Evolutionary conservation across 306 rosid species (phyloP), one percentile per base, ranked within the genome.

Genomic region (Lablab purpureus): DNA sequence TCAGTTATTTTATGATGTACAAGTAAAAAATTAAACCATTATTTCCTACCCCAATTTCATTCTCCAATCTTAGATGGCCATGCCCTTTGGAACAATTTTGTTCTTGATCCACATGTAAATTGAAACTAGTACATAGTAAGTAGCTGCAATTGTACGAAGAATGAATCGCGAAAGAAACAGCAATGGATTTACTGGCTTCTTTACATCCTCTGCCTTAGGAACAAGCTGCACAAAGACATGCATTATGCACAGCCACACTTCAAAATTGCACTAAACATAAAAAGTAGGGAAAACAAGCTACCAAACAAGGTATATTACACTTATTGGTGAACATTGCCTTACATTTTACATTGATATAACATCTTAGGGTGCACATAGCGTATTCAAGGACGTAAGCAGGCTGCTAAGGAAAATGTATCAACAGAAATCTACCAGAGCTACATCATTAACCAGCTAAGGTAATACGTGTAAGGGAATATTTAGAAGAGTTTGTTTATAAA

Each of bases 41-140:
- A 54, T 67, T n/a, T 37, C 55, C 63, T 55, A 41, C 43, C 66
- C 41, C 40, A 37, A 51, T 18, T 17, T 36, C 43, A 50, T 19
- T 56, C 74, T 72, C 50, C 49, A 67, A 63, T 71, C 80, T 84
- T 77, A 92, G 74, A 94, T 91, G 54, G 90, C 90, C 83, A 82
- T 82, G 30, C 97, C 97, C 84, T 90, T 90, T 47, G 95, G 91
- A 77, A 88, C 90, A 67, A 90, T 85, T 82, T 82, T 87, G 84
- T 94, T 90, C 76, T 91, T 94, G 81, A 94, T 62, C 97, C 97
- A 92, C 95, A 92, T 92, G 89, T 92, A 90, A 76, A 92, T 80
- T 36, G 99, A 97, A 36, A 91, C 87, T 49, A 92, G 90, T 10
- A 86, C 89, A 27, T 46, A 86, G 91, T 89, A 95, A 21, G 89